Evolutionary conservation across 2,329 filamentous ascomycete species (phyloP).

Genomic region (Fusarium sp.): DNA sequence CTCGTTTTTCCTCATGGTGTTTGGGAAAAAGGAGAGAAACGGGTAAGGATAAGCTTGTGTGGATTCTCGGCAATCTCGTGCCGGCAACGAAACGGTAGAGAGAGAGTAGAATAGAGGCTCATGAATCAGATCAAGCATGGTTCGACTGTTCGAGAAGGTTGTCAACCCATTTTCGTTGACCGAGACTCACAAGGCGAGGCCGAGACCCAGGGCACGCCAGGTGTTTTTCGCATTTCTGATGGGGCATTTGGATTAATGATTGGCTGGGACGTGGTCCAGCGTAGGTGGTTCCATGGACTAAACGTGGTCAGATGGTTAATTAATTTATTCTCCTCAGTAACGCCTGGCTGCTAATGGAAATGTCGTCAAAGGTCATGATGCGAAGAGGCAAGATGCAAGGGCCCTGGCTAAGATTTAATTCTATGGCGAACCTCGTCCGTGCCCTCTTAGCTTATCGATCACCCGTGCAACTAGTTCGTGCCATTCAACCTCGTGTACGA

Average conservation of each 20-base stretch:
- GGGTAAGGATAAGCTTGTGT: conserved; percentile 19
- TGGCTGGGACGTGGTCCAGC: conserved; percentile 17
- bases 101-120: background rate
- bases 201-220: conserved; percentile 18
- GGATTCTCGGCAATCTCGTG: conserved; percentile 45
- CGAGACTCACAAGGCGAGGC: conserved; percentile 31
- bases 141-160: conserved; percentile 29
- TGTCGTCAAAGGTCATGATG: background rate
- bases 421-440: conserved; percentile 28
- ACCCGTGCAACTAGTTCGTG: conserved; percentile 18
- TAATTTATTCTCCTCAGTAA: background rate
- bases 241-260: conserved; percentile 22
- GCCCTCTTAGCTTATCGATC: conserved; percentile 34
- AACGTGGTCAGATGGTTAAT: conserved; percentile 13
- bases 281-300: conserved; percentile 13
- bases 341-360: conserved; percentile 3
- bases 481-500: conserved; percentile 34
- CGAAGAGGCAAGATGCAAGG: conserved; percentile 2
- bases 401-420: background rate
- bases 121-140: conserved; percentile 26
- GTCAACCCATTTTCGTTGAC: conserved; percentile 42
- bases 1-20: conserved; percentile 19
- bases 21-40: conserved; percentile 12
- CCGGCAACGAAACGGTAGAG: conserved; percentile 28
- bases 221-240: conserved; percentile 19